A percentile compares a stretch with the other conserved stretches of the same genome.
Conservation (phyloP, 176 grass and related monocot species). For the Puccinellia tenuiflora region DNA sequence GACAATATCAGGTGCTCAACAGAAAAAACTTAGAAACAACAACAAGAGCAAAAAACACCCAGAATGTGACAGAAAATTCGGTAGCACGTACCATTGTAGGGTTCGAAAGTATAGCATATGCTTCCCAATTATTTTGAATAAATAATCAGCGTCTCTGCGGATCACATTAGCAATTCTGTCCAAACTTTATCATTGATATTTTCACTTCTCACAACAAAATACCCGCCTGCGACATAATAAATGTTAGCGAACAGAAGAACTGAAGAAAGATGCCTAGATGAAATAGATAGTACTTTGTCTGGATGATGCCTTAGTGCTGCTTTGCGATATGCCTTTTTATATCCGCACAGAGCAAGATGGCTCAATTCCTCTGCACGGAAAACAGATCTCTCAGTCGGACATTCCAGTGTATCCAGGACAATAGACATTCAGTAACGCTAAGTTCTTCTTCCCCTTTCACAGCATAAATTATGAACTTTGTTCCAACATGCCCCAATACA, state of each 20-base stretch:
- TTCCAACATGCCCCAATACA: not conserved
- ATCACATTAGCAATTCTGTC: conserved; percentile 47
- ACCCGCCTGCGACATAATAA: conserved; percentile 47
- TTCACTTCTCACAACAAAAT: conserved; percentile 70
- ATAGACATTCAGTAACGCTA: not conserved
- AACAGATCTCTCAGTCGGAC: conserved; percentile 9
- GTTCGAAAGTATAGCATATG: conserved; percentile 82
- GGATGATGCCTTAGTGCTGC: conserved; percentile 84
- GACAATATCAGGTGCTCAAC: not conserved
- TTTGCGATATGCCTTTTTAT: conserved; percentile 89
- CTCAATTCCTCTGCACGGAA: conserved; percentile 64
- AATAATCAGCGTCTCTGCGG: conserved; percentile 67
- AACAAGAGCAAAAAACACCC: not conserved
- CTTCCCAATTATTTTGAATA: conserved; percentile 88
- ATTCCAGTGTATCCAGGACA: not conserved
- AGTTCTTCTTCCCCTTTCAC: not conserved
- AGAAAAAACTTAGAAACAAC: not conserved
- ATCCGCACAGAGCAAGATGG: conserved; percentile 58
- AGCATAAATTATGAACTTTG: conserved; percentile 4
- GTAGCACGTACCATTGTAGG: conserved; percentile 47
- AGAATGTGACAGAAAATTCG: conserved; percentile 5
- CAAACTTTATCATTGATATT: conserved; percentile 50
- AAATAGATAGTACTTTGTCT: conserved; percentile 53
- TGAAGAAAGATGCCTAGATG: conserved; percentile 6
- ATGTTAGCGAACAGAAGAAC: conserved; percentile 25